Base-by-base conservation (phyloP, 2,329 filamentous ascomycete species). In the Claviceps sp. region DNA sequence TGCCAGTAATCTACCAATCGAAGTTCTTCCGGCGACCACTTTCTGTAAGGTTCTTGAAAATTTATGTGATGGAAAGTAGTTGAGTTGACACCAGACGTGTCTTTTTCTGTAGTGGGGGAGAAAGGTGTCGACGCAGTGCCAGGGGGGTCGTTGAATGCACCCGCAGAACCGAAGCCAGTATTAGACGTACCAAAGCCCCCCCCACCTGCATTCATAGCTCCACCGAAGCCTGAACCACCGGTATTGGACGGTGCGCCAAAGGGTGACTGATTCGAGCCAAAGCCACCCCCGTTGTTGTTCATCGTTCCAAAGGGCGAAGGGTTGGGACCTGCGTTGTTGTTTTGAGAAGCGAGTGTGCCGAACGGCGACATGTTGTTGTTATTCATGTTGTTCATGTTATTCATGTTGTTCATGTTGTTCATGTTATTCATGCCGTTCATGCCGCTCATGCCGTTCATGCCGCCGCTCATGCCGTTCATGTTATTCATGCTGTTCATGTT, bases 1-100 rank as follows among this genome's bases (percentile, higher is more conserved):
- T 90, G 86, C 54, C 84, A 79, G 65, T 98, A 98, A 67, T 98
- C 93, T 46, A 82, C 88, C 55, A 95, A 69, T 62, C 87, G 78
- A 51, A 93, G 70, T 66, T 93, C 85, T 61, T 87, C 93, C n/a
- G 87, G 80, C 9, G 91, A 96, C 73, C 85, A 97, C 65, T 93
- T 94, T 66, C 83, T 84, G 71, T 91, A 94, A 1, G 85, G 79
- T 24, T 84, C 81, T 69, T 86, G 84, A 65, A 91, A 89, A 22
- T 84, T 72, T 52, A 94, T 81, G 59, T 82, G 91, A 67, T 93
- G 87, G 66, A 85, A 94, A 77, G 18, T 70, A 76, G 43, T 76
- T 79, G 3, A 72, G 68, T 62, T 94, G 30, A 34, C 30, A 11
- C 30, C 30, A 34, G 30, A 34, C 30, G 30, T 11, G 30, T 34